Percentiles rank a stretch among this genome's conserved stretches.
Conservation (phyloP, 345 rosid genomes). For the Hibiscus mutabilis region DNA sequence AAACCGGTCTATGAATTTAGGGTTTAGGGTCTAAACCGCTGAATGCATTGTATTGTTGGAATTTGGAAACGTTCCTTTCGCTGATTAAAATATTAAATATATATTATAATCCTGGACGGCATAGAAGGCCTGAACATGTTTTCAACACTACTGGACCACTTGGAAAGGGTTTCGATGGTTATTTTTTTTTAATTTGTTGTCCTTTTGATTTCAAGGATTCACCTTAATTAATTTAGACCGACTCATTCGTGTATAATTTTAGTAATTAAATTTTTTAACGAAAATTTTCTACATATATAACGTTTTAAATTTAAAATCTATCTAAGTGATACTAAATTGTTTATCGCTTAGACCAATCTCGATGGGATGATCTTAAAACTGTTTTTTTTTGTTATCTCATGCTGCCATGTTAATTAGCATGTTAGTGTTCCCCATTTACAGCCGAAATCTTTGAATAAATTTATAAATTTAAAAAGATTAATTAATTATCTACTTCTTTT, state of each 20-base stretch:
- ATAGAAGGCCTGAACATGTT: background rate
- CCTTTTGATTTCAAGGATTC: no score
- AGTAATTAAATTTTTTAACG: no score
- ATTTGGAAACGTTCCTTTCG: background rate
- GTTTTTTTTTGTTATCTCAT: background rate
- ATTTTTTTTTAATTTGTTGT: no score
- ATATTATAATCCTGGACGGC: background rate
- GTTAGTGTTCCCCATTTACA: background rate
- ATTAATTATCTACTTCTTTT: background rate
- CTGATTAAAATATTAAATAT: no score
- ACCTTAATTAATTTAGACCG: no score
- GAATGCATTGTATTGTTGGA: background rate
- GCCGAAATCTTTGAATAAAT: conserved; percentile 4
- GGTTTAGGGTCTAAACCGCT: background rate
- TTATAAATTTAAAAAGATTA: background rate
- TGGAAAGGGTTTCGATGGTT: background rate
- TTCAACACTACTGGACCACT: background rate
- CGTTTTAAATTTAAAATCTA: no score
- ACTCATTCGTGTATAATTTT: no score
- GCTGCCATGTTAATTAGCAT: background rate
- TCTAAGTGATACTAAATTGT: no score
- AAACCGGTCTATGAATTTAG: background rate
- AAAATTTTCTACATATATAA: no score
- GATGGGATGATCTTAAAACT: no score
- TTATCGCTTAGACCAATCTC: no score